phyloP scores from a whole-genome alignment of 1,284 basidiomycete genomes.

The Heterobasidion parviporum region DNA sequence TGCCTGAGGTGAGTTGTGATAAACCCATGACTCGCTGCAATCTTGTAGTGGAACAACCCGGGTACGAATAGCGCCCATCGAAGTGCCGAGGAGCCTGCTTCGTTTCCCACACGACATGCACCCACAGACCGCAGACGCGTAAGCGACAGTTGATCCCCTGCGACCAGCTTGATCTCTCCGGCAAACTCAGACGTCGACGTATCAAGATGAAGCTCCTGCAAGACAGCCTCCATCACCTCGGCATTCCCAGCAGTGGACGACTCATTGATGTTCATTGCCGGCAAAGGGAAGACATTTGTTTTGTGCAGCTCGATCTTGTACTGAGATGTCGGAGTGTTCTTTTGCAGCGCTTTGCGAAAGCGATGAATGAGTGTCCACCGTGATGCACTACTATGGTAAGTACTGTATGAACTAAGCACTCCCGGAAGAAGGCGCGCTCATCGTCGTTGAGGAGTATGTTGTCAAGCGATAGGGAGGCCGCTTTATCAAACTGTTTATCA shows the following conservation, averaged over 20 bases:
- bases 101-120: slow-evolving; percentile 26
- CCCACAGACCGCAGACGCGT: slow-evolving; percentile 22
- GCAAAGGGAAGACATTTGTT: slow-evolving; percentile 24
- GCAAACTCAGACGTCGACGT: slow-evolving; percentile 5
- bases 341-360: neutral
- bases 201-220: slow-evolving; percentile 17
- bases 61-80: slow-evolving; percentile 21
- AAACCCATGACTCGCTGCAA: slow-evolving; percentile 23
- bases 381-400: slow-evolving; percentile 21
- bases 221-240: slow-evolving; percentile 24
- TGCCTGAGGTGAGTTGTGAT: slow-evolving; percentile 24
- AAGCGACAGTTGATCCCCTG: slow-evolving; percentile 31
- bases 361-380: neutral
- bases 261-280: slow-evolving; percentile 29
- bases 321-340: neutral
- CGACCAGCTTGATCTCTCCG: slow-evolving; percentile 15
- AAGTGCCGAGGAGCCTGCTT: slow-evolving; percentile 18
- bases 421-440: slow-evolving; percentile 13
- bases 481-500: neutral
- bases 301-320: slow-evolving; percentile 22
- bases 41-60: slow-evolving; percentile 31
- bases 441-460: neutral
- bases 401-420: slow-evolving; percentile 19
- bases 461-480: slow-evolving; percentile 9
- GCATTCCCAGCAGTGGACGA: slow-evolving; percentile 26